Percentiles rank a stretch among this genome's conserved stretches.
phyloP scores from a whole-genome alignment of 2,329 filamentous ascomycete species.

The Fusarium chlamydosporum region DNA sequence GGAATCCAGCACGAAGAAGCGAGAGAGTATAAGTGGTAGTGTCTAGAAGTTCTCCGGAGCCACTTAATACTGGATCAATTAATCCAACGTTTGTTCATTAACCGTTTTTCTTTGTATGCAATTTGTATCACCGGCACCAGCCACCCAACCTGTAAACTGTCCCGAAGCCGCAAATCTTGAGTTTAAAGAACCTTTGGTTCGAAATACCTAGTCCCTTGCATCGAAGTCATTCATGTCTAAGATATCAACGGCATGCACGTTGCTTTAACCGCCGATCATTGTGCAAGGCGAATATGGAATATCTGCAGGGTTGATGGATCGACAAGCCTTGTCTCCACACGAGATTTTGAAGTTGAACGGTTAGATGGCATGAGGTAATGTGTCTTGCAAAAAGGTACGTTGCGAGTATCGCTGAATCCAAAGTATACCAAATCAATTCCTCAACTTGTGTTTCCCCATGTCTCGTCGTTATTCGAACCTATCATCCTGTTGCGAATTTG shows the following conservation, averaged over 20 bases:
- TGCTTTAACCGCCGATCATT: neutral
- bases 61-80: neutral
- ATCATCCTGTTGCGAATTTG: neutral
- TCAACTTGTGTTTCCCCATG: neutral
- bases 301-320: neutral
- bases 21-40: neutral
- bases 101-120: neutral
- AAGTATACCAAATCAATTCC: neutral
- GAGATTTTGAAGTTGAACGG: neutral
- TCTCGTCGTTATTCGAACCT: neutral
- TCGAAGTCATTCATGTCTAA: neutral
- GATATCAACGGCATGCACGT: neutral
- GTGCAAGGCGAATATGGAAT: neutral
- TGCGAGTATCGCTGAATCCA: neutral
- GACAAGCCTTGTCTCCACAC: neutral
- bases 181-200: neutral
- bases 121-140: neutral
- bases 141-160: constrained; percentile 1
- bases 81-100: neutral
- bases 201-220: neutral
- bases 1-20: neutral
- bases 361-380: neutral
- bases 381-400: neutral
- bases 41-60: neutral
- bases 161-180: neutral